phyloP scores from a whole-genome alignment of 176 grass and related monocot species.

The Chrysopogon serrulatus region DNA sequence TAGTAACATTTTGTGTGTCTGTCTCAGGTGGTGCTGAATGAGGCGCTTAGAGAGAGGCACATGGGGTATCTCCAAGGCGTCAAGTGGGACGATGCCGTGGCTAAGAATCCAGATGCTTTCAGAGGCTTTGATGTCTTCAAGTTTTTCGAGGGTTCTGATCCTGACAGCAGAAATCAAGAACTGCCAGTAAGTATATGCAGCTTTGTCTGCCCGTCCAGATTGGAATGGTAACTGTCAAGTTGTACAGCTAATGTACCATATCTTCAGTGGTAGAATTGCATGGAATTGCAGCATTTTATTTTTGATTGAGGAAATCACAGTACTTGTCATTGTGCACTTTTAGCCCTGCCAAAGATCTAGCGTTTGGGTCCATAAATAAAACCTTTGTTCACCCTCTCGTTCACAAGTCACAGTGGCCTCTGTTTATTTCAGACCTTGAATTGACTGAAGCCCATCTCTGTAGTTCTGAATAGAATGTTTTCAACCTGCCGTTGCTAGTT shows the following conservation, averaged over 20 bases:
- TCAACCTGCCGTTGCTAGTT: background rate
- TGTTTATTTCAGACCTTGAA: background rate
- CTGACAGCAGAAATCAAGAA: constrained; percentile 40
- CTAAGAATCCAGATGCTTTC: constrained; percentile 43
- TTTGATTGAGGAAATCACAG: too few species aligned
- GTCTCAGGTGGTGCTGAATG: constrained; percentile 35
- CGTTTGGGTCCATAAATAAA: too few species aligned
- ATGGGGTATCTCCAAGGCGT: constrained; percentile 71
- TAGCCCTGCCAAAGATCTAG: background rate
- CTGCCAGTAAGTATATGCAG: constrained; percentile 39
- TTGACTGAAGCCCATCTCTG: background rate
- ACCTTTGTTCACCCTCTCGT: background rate
- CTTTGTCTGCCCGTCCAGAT: background rate
- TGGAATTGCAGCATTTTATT: background rate
- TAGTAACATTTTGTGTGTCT: too few species aligned
- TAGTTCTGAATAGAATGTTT: background rate
- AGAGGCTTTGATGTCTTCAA: constrained; percentile 20
- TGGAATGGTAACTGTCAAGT: too few species aligned
- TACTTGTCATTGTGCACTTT: too few species aligned
- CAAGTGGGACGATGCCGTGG: constrained; percentile 50
- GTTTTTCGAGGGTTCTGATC: constrained; percentile 16
- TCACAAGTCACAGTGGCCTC: background rate
- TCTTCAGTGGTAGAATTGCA: background rate
- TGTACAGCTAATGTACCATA: too few species aligned
- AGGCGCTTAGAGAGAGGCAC: constrained; percentile 57